Base-by-base conservation (phyloP, 768 basidiomycete species). In the Lactifluus pinguis region DNA sequence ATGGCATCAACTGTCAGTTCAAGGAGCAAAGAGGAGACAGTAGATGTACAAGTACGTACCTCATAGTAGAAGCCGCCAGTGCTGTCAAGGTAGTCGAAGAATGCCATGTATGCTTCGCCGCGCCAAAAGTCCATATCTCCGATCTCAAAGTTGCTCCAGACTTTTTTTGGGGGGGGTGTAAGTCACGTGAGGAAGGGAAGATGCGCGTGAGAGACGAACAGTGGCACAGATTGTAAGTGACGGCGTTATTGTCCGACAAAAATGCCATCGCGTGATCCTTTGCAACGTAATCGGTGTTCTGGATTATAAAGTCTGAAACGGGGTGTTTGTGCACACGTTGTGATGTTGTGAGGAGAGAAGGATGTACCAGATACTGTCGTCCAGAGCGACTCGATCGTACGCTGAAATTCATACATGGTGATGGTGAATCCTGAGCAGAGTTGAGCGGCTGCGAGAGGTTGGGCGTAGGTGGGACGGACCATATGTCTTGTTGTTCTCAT, bases 121-220 rank as follows among this genome's bases (percentile, higher is more conserved):
- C 92, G 79, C 90, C 90, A 94, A 61, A 95, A 82, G 62, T 89
- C 84, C 62, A 95, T 79, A 68, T 85, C 80, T 6, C 79, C 93
- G 61, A 97, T 95, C 71, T 95, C 93, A 67, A 95, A 95, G 72
- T 94, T 97, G 66, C 85, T 89, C 92, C 92, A 94, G 76, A 91
- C 89, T 91, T 79, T 75, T 67, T 84, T 19, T 36, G 7, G 2
- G 3, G 21, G 4, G 25, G 34, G n/a, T n/a, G 17, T 32, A 21
- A n/a, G 21, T 10, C 55, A 14, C 29, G 15, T n/a, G 45, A 47
- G 7, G 11, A 13, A 13, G 44, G 4, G 8, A 44, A 21, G 11
- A 47, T 25, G 45, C 11, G 21, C 1, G 9, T 15, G 13, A 11
- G 45, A 47, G n/a, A 63, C 77, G 68, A 59, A 86, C 85, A 89